phyloP scores from a whole-genome alignment of 306 rosid species.

The Macrotyloma uniflorum region DNA sequence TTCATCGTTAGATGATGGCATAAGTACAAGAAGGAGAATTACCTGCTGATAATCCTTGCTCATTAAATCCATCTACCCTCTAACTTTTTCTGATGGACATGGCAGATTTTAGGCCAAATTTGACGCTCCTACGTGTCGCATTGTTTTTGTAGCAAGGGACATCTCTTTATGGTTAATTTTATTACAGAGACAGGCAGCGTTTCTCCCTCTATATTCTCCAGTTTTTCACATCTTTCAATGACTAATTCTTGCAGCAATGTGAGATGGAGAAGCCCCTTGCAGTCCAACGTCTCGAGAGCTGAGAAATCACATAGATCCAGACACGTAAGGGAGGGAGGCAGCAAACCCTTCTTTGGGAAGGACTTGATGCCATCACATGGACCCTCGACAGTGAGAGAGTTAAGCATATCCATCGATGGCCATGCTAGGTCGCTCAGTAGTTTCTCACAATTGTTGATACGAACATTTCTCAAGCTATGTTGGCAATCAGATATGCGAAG shows the following conservation, averaged over 20 bases:
- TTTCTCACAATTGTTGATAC: neutral
- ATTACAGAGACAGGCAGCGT: neutral
- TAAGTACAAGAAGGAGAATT: neutral
- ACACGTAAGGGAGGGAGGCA: neutral
- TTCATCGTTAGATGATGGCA: too few relatives aligned
- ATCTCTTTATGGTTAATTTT: accelerated
- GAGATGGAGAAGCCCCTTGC: neutral
- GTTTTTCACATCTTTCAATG: neutral
- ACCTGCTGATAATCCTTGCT: neutral
- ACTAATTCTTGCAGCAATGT: too few relatives aligned
- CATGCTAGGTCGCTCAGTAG: neutral
- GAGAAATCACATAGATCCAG: accelerated
- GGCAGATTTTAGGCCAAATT: neutral
- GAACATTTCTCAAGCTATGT: neutral
- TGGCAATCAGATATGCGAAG: neutral
- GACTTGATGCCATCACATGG: constrained; percentile 12
- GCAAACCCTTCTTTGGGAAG: neutral
- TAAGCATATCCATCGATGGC: neutral
- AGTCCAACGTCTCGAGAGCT: neutral
- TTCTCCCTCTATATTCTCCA: neutral
- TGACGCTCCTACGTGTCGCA: neutral
- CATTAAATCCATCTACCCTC: neutral
- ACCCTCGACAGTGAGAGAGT: neutral
- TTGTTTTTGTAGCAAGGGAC: neutral
- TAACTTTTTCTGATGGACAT: neutral